These are phyloP conservation scores for Lasiodiplodia hormozganensis DNA, from an alignment of 2,329 filamentous ascomycete species.

Conservation along the genomic window DNA sequence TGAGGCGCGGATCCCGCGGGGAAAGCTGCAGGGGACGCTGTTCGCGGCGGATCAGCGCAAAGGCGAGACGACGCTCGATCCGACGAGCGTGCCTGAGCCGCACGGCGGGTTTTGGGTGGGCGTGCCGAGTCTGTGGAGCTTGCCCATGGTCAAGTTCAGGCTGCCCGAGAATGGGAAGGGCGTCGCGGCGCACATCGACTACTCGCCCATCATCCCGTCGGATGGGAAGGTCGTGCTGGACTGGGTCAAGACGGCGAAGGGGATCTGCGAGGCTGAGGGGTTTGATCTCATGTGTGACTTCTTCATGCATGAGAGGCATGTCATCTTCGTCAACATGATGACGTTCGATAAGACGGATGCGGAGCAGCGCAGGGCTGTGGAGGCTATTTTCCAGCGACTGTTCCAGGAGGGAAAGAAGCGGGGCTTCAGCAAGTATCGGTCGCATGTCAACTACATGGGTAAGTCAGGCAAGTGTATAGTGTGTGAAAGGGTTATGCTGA, in stretches of 20 bases:
- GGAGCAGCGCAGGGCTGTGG: constrained; percentile 34
- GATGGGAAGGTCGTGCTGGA: constrained; percentile 50
- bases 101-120: constrained; percentile 39
- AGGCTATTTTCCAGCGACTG: constrained; percentile 40
- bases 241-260: constrained; percentile 43
- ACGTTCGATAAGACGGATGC: constrained; percentile 38
- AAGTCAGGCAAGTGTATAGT: background rate
- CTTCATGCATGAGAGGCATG: constrained; percentile 52
- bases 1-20: constrained; percentile 28
- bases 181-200: constrained; percentile 53
- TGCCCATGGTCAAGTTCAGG: constrained; percentile 46
- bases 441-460: constrained; percentile 55
- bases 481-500: background rate
- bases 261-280: constrained; percentile 34
- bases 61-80: constrained; percentile 43
- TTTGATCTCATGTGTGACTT: constrained; percentile 38
- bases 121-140: constrained; percentile 34
- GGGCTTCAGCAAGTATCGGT: constrained; percentile 56
- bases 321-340: constrained; percentile 45
- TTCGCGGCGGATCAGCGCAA: constrained; percentile 29
- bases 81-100: constrained; percentile 42
- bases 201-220: constrained; percentile 55
- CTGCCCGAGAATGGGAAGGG: constrained; percentile 47
- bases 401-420: constrained; percentile 48
- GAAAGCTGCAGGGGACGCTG: background rate